Percentiles rank a stretch among this genome's conserved stretches.
These are phyloP conservation scores for Cryphonectria parasitica DNA, from an alignment of 2,329 filamentous ascomycete species.

Conservation along the genomic window DNA sequence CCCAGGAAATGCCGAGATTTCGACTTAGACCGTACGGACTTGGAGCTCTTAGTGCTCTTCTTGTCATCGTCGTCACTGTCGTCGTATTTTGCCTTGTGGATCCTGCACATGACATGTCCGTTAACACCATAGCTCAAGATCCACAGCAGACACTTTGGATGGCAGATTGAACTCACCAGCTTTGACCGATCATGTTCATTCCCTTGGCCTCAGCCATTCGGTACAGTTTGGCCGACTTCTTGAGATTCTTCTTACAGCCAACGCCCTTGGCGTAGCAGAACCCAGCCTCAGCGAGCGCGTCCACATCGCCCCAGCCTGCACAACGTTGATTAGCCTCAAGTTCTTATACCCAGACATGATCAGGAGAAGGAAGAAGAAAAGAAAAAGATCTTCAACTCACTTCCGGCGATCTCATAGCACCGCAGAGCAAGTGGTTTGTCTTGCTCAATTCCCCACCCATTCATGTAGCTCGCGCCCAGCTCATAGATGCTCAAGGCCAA, in stretches of 20 bases:
- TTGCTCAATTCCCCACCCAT: constrained; percentile 95
- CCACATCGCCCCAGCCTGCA: constrained; percentile 86
- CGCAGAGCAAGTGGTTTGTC: constrained; percentile 85
- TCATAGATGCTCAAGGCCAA: constrained; percentile 97
- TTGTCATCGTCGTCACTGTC: constrained; percentile 58
- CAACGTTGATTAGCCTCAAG: constrained; percentile 31
- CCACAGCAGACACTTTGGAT: neutral
- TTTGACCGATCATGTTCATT: constrained; percentile 97
- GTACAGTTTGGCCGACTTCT: constrained; percentile 90
- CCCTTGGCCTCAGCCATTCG: constrained; percentile 89
- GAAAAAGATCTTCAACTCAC: constrained; percentile 49
- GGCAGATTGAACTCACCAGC: constrained; percentile 74
- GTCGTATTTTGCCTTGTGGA: constrained; percentile 93
- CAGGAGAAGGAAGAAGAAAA: neutral
- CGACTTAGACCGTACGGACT: constrained; percentile 68
- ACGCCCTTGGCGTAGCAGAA: constrained; percentile 95
- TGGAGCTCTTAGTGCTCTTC: constrained; percentile 54
- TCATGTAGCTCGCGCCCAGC: constrained; percentile 94
- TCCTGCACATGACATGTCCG: constrained; percentile 60
- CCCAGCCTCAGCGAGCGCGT: constrained; percentile 90
- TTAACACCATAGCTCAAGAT: constrained; percentile 25
- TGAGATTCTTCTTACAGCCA: constrained; percentile 94
- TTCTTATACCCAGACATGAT: constrained; percentile 30
- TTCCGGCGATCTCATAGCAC: constrained; percentile 95
- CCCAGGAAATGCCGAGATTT: constrained; percentile 75